A percentile compares a stretch with the other conserved stretches of the same genome.
These are phyloP conservation scores for Madurella fahalii DNA, from an alignment of 2,329 filamentous ascomycete species.

Conservation along the genomic window DNA sequence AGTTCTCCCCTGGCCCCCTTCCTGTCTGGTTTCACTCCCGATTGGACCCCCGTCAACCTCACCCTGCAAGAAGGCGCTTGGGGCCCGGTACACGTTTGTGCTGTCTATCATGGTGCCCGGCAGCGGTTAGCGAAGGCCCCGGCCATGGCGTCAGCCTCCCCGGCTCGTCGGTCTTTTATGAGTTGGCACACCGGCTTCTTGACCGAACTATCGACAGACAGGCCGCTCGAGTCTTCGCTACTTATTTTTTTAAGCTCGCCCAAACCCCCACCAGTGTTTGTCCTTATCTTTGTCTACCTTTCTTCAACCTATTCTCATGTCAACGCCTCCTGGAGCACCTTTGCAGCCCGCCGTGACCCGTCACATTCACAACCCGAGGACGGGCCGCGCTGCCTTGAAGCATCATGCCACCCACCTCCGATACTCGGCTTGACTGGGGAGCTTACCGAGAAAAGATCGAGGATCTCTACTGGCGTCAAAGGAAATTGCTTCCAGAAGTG, in stretches of 20 bases:
- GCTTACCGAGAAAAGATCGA: constrained; percentile 18
- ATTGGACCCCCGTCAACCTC: not conserved
- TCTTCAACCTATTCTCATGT: not conserved
- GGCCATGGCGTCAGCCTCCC: constrained; percentile 1
- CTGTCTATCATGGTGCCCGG: not conserved
- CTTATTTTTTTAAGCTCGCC: too few species aligned
- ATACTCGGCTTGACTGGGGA: constrained; percentile 16
- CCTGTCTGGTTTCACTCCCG: not conserved
- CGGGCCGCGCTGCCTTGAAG: not conserved
- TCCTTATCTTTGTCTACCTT: not conserved
- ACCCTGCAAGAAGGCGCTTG: not conserved
- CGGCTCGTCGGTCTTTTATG: not conserved
- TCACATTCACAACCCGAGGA: not conserved
- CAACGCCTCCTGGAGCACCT: not conserved
- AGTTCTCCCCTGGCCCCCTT: not conserved
- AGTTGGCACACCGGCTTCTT: not conserved
- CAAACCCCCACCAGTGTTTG: not conserved
- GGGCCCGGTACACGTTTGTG: not conserved
- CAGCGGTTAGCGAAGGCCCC: not conserved
- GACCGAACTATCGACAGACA: not conserved
- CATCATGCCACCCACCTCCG: constrained; percentile 9
- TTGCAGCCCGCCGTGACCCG: not conserved
- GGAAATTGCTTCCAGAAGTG: constrained; percentile 20
- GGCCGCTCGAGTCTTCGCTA: too few species aligned
- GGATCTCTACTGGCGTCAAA: constrained; percentile 23